Base-by-base conservation (phyloP, 768 basidiomycete genomes). In the Boletus pseudopeckii region DNA sequence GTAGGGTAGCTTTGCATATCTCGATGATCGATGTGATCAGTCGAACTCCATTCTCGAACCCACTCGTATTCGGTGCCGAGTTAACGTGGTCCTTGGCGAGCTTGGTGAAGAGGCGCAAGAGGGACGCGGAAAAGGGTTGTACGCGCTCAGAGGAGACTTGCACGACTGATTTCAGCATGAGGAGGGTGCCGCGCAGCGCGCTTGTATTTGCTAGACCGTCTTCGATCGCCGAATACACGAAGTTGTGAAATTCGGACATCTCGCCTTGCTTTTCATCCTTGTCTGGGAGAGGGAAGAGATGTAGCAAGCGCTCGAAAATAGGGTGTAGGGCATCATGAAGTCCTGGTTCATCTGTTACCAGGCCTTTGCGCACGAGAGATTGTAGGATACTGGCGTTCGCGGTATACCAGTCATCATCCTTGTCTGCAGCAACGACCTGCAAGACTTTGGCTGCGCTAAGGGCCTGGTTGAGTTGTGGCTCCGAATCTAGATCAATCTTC, bases 81-180 rank as follows among this genome's bases (percentile, higher is more conserved):
- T 80, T 81, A 9, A 90, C 82, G 59, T 98, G 93, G 26, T 98
- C 96, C 70, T 93, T 94, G 48, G 86, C 82, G 22, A 96, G 77
- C 66, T 88, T 91, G 60, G 82, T 85, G 53, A 97, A 80, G 4
- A 97, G 79, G 67, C 89, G 92, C 75, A 94, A 84, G 24, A 99
- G 77, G 7, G 81, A 76, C 1, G 78, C 72, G 38, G 84, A 76
- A 72, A 94, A 96, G 1, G 80, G 76, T 60, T 98, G 93, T 37
- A 95, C 83, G 36, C 90, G 82, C 64, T 93, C 89, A 1, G 93
- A 88, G 9, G 84, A 78, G 34, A 86, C 81, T 55, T 86, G 82
- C 8, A 94, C 85, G 46, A 94, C 84, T 1, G 91, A 87, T 65
- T 91, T 87, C 46, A 98, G 77, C 79, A 99, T 88, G 52, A 93